Evolutionary conservation across 352 stramenopile genomes (phyloP), one percentile per base, ranked within the genome.

Genomic region (Thraustochytrium aureum): DNA sequence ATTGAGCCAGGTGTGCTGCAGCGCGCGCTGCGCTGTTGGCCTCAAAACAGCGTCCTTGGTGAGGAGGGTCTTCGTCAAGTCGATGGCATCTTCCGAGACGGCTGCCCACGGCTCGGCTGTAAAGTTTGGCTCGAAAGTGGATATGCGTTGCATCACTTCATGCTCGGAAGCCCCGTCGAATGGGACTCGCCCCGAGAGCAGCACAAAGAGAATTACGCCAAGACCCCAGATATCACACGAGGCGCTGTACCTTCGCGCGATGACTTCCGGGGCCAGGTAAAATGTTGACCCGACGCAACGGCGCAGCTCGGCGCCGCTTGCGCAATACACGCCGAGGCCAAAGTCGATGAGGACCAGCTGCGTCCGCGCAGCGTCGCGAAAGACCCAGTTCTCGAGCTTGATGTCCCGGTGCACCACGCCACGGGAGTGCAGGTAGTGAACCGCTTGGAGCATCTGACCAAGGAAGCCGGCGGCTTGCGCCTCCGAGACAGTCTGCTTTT

Each of bases 201-300:
- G 83, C 26, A 96, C 95, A 86, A 95, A 95, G 79, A 88, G 92
- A 72, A 95, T 94, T 76, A 96, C 91, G 42, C 92, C 91, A 62
- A 95, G 93, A 72, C 89, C 93, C 89, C 90, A 96, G 35, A 96
- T 83, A 74, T 96, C 92, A 62, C 90, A 95, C 38, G 90, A 93
- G 86, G 93, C 93, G 85, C 93, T 90, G 72, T 96, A 96, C 85
- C 92, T 90, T 45, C 91, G 89, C 32, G 87, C 87, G 1, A 96
- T 85, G 62, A 96, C 90, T 76, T 94, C 66, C 10, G 66, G 66
- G 3, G 66, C 66, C 12, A 75, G 37, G 17, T 75, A 75, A 75
- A 75, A 75, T 6, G 66, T 66, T 12, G 66, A 66, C 14, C 66
- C 66, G 17, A 75, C 26, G 26, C 54, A 65, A 30, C 65, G 42